Evolutionary conservation across 2,329 filamentous ascomycete genomes (phyloP).

Genomic region (Balansia obtecta): DNA sequence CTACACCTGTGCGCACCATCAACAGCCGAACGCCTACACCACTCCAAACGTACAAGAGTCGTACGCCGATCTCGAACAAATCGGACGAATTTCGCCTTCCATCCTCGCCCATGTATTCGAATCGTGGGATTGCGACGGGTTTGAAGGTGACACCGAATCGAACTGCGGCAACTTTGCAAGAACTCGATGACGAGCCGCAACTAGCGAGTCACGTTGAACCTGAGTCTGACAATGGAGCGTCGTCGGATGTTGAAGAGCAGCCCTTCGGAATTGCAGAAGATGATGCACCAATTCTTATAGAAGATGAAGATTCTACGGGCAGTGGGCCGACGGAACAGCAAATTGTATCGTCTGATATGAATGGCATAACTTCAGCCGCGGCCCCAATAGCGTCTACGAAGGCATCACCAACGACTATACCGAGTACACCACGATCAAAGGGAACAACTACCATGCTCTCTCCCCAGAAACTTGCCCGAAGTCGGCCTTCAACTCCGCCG

Average conservation of each 20-base stretch:
- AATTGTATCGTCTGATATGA: not conserved
- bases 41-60: not conserved
- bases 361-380: not conserved
- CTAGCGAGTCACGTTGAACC: too few relatives aligned
- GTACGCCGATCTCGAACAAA: not conserved
- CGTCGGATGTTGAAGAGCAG: not conserved
- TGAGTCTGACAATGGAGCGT: not conserved
- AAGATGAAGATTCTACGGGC: not conserved
- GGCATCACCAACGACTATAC: not conserved
- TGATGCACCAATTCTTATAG: not conserved
- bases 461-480: not conserved
- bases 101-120: slow-evolving; percentile 3
- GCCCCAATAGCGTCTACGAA: not conserved
- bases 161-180: not conserved
- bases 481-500: not conserved
- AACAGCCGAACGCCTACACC: not conserved
- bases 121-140: not conserved
- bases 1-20: not conserved
- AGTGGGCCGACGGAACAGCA: not conserved
- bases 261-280: not conserved
- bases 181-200: not conserved
- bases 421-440: not conserved
- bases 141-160: not conserved
- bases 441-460: not conserved
- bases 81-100: slow-evolving; percentile 5